These are phyloP conservation scores for Saccharomycopsis amapae DNA, from an alignment of 805 yeast genomes.

Conservation along the genomic window DNA sequence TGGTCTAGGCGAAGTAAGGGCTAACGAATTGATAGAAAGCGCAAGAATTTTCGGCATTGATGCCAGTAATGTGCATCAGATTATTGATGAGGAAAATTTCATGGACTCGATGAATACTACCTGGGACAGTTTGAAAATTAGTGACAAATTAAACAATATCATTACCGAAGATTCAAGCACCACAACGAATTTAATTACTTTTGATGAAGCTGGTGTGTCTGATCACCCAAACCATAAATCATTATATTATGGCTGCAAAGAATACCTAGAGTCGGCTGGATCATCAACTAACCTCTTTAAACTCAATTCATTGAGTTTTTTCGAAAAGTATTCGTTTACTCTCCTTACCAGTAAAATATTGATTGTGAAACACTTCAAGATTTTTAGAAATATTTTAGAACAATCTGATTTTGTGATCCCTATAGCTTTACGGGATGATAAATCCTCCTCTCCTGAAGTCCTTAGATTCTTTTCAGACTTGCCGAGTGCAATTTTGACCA, in stretches of 20 bases:
- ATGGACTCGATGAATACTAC: conserved; percentile 59
- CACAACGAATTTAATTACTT: conserved; percentile 46
- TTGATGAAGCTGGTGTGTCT: conserved; percentile 79
- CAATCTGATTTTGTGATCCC: background rate
- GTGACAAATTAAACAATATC: conserved; percentile 29
- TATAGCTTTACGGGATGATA: background rate
- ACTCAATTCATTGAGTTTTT: conserved; percentile 29
- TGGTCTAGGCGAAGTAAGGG: conserved; percentile 61
- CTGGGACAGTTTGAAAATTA: conserved; percentile 53
- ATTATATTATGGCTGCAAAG: conserved; percentile 43
- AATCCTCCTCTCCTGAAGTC: background rate
- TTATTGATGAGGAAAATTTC: conserved; percentile 41
- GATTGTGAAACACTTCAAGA: conserved; percentile 1
- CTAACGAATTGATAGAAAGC: conserved; percentile 50
- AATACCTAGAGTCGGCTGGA: conserved; percentile 24
- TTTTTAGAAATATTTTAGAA: background rate
- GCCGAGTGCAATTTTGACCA: conserved; percentile 28
- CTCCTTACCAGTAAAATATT: conserved; percentile 13
- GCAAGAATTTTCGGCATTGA: conserved; percentile 47
- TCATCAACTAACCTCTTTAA: conserved; percentile 25
- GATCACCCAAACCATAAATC: conserved; percentile 82
- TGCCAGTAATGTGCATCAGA: conserved; percentile 35
- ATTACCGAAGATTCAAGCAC: background rate
- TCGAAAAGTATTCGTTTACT: conserved; percentile 23
- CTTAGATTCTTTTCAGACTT: conserved; percentile 28